phyloP scores from a whole-genome alignment of 306 rosid species.

The Pterocarpus santalinus region DNA sequence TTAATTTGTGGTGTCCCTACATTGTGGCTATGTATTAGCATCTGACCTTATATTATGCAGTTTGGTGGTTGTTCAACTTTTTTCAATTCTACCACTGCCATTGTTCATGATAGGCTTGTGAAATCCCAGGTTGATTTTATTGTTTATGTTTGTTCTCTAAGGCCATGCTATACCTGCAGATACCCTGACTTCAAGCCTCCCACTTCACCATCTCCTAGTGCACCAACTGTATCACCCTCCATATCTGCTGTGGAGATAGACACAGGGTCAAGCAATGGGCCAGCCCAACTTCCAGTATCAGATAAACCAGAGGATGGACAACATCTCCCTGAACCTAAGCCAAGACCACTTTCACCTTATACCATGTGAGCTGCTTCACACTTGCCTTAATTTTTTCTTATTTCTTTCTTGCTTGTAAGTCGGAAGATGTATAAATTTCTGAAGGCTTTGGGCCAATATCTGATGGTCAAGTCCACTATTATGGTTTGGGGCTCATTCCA shows the following conservation, averaged over 20 bases:
- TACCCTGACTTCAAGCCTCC: conserved; percentile 87
- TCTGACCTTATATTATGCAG: neutral
- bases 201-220: conserved; percentile 78
- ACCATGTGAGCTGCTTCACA: conserved; percentile 64
- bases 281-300: conserved; percentile 50
- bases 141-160: neutral
- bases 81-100: conserved; percentile 5
- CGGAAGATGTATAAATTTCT: no score
- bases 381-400: conserved; percentile 14
- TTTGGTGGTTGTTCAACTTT: conserved; percentile 9
- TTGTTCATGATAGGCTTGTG: neutral
- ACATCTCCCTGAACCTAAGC: conserved; percentile 55
- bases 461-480: no score
- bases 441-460: no score
- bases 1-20: neutral
- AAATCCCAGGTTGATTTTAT: no score
- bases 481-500: no score
- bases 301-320: conserved; percentile 47
- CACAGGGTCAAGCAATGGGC: conserved; percentile 50
- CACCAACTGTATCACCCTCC: conserved; percentile 55
- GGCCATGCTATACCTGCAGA: conserved; percentile 51
- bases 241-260: conserved; percentile 39
- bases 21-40: neutral
- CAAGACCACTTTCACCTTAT: conserved; percentile 77
- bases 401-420: neutral